phyloP scores from a whole-genome alignment of 306 rosid species.

The Dalbergia oliveri region DNA sequence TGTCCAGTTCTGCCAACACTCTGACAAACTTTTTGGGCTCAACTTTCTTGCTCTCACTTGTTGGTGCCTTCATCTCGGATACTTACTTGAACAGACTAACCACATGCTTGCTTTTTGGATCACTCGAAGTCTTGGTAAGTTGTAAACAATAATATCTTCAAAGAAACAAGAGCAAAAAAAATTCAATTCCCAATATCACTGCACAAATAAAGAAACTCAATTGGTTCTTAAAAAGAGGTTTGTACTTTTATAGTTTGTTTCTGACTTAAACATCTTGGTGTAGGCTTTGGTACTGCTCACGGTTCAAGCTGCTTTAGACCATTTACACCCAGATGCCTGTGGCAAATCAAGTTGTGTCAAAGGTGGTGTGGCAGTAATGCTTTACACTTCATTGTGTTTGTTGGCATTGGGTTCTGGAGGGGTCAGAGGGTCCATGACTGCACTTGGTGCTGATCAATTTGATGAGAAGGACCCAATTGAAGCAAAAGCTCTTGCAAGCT shows the following conservation, averaged over 20 bases:
- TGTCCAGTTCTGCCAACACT: constrained; percentile 73
- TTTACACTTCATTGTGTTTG: constrained; percentile 64
- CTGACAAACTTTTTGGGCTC: constrained; percentile 89
- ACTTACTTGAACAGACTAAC: constrained; percentile 71
- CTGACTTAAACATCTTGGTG: not conserved
- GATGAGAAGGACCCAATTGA: constrained; percentile 65
- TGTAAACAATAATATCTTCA: not conserved
- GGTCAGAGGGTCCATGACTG: constrained; percentile 75
- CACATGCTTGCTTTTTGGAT: constrained; percentile 76
- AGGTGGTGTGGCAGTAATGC: constrained; percentile 63
- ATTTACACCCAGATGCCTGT: constrained; percentile 60
- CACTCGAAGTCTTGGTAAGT: constrained; percentile 71
- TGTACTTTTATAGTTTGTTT: not conserved
- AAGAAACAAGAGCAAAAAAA: not conserved
- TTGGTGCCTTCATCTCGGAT: constrained; percentile 90
- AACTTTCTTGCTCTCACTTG: constrained; percentile 75
- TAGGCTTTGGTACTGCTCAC: constrained; percentile 71
- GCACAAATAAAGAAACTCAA: not conserved
- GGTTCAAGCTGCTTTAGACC: constrained; percentile 62
- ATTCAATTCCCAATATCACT: constrained; percentile 45
- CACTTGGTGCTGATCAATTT: constrained; percentile 92
- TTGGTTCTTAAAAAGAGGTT: not conserved
- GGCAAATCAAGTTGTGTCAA: constrained; percentile 63
- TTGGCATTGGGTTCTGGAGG: constrained; percentile 79
- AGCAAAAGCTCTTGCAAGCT: constrained; percentile 70